Evolutionary conservation across 163 green algal species (phyloP).

Genomic region (Coccomyxa subellipsoidea): DNA sequence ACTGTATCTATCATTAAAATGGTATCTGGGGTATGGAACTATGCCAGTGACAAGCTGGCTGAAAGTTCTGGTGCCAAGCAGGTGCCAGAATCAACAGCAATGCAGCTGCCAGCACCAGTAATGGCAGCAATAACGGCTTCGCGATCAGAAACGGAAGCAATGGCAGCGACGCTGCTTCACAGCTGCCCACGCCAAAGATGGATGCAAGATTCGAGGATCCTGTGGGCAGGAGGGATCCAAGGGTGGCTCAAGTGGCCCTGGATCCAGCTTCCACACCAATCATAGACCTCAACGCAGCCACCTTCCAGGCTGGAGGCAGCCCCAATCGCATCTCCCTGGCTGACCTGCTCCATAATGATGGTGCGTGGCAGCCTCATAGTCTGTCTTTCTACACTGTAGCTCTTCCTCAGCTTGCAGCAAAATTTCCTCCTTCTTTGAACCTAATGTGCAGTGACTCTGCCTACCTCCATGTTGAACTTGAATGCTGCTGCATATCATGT

Average conservation of each 20-base stretch:
- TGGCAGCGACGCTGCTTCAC: background rate
- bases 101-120: background rate
- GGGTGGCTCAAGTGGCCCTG: slow-evolving; percentile 18
- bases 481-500: too few species aligned
- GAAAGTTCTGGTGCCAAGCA: too few species aligned
- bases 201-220: background rate
- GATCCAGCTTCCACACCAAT: background rate
- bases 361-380: background rate
- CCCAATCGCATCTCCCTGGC: background rate
- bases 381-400: background rate
- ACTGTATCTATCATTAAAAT: too few species aligned
- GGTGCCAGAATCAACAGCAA: background rate
- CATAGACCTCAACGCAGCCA: slow-evolving; percentile 5
- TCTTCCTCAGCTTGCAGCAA: background rate
- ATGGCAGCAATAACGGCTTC: background rate
- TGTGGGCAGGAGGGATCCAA: background rate
- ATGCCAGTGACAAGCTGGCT: too few species aligned
- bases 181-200: background rate
- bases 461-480: background rate
- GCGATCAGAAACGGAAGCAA: background rate
- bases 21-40: too few species aligned
- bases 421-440: background rate
- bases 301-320: background rate
- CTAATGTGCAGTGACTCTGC: background rate
- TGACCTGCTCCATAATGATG: slow-evolving; percentile 6